These are phyloP conservation scores for Colletotrichum falcatum DNA, from an alignment of 2,329 filamentous ascomycete species.

Conservation along the genomic window DNA sequence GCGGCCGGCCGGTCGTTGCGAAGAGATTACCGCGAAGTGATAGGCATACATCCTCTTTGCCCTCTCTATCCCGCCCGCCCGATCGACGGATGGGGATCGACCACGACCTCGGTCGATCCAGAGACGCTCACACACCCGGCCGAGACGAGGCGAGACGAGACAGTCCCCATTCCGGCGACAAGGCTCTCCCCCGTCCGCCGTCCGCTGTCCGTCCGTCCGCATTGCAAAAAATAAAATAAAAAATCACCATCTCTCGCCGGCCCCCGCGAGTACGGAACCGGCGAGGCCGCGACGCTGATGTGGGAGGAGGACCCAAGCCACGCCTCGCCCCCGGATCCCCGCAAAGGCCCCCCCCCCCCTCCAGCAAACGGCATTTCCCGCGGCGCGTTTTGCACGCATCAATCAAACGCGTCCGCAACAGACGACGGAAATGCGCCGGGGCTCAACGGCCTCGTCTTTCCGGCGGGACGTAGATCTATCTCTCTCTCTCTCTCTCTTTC, in stretches of 20 bases:
- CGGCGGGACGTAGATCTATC: slow-evolving; percentile 5
- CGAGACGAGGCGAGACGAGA: background rate
- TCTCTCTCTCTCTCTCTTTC: no score
- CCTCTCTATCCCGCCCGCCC: background rate
- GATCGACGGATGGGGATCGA: background rate
- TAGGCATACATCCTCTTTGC: background rate
- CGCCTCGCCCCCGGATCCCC: background rate
- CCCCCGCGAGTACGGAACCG: no score
- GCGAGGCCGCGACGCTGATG: background rate
- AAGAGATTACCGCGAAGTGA: background rate
- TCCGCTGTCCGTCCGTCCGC: background rate
- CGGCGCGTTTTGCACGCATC: background rate
- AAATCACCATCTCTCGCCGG: background rate
- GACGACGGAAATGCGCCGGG: background rate
- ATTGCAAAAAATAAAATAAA: background rate
- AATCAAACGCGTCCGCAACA: slow-evolving; percentile 1
- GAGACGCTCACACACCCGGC: background rate
- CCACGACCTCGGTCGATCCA: background rate
- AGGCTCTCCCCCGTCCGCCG: background rate
- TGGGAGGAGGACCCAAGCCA: background rate
- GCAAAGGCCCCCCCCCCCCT: no score
- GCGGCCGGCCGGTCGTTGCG: no score
- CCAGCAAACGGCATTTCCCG: background rate
- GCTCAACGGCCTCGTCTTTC: slow-evolving; percentile 2
- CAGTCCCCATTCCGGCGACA: background rate